Percentiles rank a stretch among this genome's conserved stretches.
These are phyloP conservation scores for Suillus lakei DNA, from an alignment of 768 basidiomycete species.

Conservation along the genomic window DNA sequence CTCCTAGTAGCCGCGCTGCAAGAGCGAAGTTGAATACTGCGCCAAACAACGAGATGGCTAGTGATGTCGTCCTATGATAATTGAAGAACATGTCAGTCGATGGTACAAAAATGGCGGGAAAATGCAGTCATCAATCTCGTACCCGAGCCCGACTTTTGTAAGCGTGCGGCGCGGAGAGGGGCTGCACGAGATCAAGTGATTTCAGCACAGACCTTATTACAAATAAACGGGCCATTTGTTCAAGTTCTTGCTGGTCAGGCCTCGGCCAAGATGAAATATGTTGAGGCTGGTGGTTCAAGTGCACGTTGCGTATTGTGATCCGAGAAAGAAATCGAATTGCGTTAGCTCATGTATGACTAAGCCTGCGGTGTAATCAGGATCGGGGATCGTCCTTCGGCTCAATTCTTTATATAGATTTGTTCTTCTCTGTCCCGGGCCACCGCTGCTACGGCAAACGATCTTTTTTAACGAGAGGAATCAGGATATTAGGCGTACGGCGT, in stretches of 20 bases:
- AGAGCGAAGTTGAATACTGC: conserved; percentile 45
- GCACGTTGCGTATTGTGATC: not conserved
- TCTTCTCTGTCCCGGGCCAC: no score
- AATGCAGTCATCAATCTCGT: not conserved
- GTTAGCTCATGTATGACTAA: not conserved
- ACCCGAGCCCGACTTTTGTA: conserved; percentile 14
- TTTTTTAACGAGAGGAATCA: not conserved
- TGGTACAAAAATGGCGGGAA: conserved; percentile 10
- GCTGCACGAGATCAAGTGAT: not conserved
- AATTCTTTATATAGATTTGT: not conserved
- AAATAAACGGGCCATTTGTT: conserved; percentile 12
- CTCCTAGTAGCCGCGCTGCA: conserved; percentile 44
- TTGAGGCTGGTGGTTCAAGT: not conserved
- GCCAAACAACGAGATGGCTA: conserved; percentile 43
- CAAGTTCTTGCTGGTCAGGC: not conserved
- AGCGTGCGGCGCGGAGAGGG: conserved; percentile 11
- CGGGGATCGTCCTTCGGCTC: not conserved
- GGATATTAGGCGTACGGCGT: no score
- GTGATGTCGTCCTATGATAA: conserved; percentile 38
- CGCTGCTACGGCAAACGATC: not conserved
- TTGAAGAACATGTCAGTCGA: conserved; percentile 9
- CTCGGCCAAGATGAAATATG: not conserved
- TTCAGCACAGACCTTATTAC: conserved; percentile 17
- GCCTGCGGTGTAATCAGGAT: not conserved
- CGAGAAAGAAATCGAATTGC: not conserved